Percentiles rank a stretch among this genome's conserved stretches.
Conservation (phyloP, 768 basidiomycete species). For the Boletus vinaceobasis region DNA sequence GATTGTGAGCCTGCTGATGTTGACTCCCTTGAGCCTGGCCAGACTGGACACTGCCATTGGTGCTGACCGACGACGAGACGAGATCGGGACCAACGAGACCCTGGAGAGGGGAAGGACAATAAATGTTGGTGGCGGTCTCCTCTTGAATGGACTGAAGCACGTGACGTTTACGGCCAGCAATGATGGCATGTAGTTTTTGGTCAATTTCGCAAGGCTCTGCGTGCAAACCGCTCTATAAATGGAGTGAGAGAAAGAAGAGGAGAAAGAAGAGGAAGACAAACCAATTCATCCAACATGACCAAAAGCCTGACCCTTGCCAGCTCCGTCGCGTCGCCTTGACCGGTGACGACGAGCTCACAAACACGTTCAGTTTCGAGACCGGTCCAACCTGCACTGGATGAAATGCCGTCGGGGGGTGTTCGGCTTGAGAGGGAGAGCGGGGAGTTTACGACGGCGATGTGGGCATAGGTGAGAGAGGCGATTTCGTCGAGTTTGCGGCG, state of each 20-base stretch:
- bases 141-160: slow-evolving; percentile 91
- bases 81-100: slow-evolving; percentile 75
- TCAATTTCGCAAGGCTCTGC: slow-evolving; percentile 92
- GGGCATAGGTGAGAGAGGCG: slow-evolving; percentile 86
- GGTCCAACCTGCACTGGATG: slow-evolving; percentile 74
- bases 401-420: slow-evolving; percentile 74
- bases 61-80: slow-evolving; percentile 35
- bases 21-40: slow-evolving; percentile 19
- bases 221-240: slow-evolving; percentile 77
- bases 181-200: slow-evolving; percentile 87
- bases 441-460: slow-evolving; percentile 91
- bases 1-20: slow-evolving; percentile 46
- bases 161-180: slow-evolving; percentile 84
- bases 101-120: slow-evolving; percentile 86
- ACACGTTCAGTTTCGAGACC: slow-evolving; percentile 93
- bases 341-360: slow-evolving; percentile 90
- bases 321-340: slow-evolving; percentile 84
- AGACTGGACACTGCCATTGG: slow-evolving; percentile 34
- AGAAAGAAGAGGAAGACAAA: slow-evolving; percentile 39
- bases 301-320: slow-evolving; percentile 86
- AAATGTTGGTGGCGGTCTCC: slow-evolving; percentile 96
- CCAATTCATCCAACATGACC: slow-evolving; percentile 94
- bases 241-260: not conserved
- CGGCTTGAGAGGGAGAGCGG: slow-evolving; percentile 70
- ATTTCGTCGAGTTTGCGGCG: slow-evolving; percentile 89